Conservation (phyloP, 768 basidiomycete species). For the Rhizopogon rudus region DNA sequence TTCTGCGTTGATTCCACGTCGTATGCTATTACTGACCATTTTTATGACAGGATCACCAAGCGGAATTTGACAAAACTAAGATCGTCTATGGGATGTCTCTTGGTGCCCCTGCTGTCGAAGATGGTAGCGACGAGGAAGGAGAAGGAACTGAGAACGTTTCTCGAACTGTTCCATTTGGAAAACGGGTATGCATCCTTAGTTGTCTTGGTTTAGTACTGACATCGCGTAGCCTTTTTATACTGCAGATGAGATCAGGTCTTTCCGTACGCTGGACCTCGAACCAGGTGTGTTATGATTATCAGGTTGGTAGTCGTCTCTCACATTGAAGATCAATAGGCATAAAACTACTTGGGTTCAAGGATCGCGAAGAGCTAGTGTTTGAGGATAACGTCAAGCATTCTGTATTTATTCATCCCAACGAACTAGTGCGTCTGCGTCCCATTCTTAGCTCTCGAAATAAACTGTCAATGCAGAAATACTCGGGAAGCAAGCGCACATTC, state of each 20-base stretch:
- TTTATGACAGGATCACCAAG: conserved; percentile 20
- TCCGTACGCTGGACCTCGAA: conserved; percentile 75
- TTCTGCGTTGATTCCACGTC: background rate
- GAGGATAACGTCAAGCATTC: conserved; percentile 94
- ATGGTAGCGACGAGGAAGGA: conserved; percentile 26
- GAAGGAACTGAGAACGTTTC: conserved; percentile 33
- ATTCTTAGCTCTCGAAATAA: background rate
- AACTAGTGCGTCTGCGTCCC: conserved; percentile 49
- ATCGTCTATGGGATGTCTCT: conserved; percentile 30
- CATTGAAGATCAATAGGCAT: conserved; percentile 45
- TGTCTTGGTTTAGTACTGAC: conserved; percentile 1
- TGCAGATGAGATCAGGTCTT: conserved; percentile 74
- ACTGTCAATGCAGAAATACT: conserved; percentile 48
- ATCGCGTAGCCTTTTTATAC: conserved; percentile 70
- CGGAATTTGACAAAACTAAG: conserved; percentile 21
- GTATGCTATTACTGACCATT: conserved; percentile 2
- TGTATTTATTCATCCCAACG: conserved; percentile 88
- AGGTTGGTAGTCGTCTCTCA: background rate
- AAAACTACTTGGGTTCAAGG: conserved; percentile 91
- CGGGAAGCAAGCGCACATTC: conserved; percentile 92
- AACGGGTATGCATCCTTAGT: conserved; percentile 37
- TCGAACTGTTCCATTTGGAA: conserved; percentile 44
- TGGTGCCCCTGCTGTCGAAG: conserved; percentile 30
- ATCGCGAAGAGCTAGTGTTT: conserved; percentile 60
- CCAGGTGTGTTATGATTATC: conserved; percentile 46